Conservation (phyloP, 768 basidiomycete species). For the Suillus subluteus region DNA sequence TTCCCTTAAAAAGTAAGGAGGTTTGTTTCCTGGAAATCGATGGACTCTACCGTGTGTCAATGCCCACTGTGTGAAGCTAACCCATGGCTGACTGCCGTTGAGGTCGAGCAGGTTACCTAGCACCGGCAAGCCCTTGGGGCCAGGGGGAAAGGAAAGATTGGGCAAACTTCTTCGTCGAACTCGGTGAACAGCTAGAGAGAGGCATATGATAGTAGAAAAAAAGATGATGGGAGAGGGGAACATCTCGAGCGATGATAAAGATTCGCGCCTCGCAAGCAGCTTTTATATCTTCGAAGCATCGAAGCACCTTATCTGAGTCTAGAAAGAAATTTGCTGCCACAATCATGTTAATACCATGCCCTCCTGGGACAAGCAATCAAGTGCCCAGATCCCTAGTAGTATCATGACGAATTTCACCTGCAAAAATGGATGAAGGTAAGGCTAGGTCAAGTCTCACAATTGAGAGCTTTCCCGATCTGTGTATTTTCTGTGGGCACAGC, state of each 20-base stretch:
- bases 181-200: conserved; percentile 17
- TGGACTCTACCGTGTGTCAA: conserved; percentile 25
- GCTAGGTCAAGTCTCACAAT: background rate
- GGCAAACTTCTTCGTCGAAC: conserved; percentile 17
- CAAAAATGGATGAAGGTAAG: conserved; percentile 1
- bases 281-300: background rate
- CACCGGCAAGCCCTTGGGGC: conserved; percentile 35
- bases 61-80: conserved; percentile 38
- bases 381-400: background rate
- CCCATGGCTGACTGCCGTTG: conserved; percentile 32
- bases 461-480: background rate
- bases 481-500: background rate
- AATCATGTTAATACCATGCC: background rate
- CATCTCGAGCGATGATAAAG: background rate
- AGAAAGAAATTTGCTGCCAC: background rate
- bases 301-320: background rate
- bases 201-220: conserved; percentile 10
- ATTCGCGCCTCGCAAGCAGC: background rate
- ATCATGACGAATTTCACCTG: background rate
- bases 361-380: background rate
- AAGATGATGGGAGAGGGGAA: conserved; percentile 15
- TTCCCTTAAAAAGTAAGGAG: conserved; percentile 27
- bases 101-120: conserved; percentile 32
- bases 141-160: conserved; percentile 27
- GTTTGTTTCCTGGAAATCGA: background rate